Evolutionary conservation across 441 rosid genomes (phyloP), one percentile per base, ranked within the genome.

Genomic region (Isatis lusitanica): DNA sequence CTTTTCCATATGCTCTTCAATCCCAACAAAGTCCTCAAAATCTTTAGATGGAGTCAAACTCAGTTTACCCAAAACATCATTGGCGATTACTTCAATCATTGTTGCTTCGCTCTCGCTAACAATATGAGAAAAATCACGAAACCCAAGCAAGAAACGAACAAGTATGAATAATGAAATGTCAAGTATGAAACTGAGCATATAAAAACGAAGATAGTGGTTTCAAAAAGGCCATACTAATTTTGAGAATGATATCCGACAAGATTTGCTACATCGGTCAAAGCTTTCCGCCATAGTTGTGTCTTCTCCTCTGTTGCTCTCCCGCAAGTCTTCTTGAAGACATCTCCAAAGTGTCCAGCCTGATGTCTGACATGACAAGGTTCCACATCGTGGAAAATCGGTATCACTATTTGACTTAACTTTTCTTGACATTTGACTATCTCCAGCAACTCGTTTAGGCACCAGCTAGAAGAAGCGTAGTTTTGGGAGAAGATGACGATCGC

Each of bases 211-310:
- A 21, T 9, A 21, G 10, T 18, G 31, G 31, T 50, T 55, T 2
- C 2, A 31, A 26, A 12, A 28, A 26, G 28, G 8, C 28, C 52
- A 1, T 63, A 62, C 66, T 38, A 62, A 10, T 3, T 10, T 26
- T 26, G 21, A 62, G 66, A 62, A 42, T 62, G 52, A 42, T 62
- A 62, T 62, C 66, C 66, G 9, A 62, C 66, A 43, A 62, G 66
- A 40, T 62, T 26, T 40, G 66, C 66, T 4, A 62, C 66, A 21
- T 62, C 10, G 38, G 51, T 26, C 66, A 62, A 62, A 7, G 66
- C 66, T 21, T 30, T 31, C 9, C 28, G 5, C 68, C 68, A 63
- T 30, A 30, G 40, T 15, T 46, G 8, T 9, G 30, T 63, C 68
- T 63, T 26, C 7, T 44, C 15, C 42, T 63, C 42, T 63, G 68